phyloP scores from a whole-genome alignment of 805 yeast genomes.

The Candida yuanshanica region DNA sequence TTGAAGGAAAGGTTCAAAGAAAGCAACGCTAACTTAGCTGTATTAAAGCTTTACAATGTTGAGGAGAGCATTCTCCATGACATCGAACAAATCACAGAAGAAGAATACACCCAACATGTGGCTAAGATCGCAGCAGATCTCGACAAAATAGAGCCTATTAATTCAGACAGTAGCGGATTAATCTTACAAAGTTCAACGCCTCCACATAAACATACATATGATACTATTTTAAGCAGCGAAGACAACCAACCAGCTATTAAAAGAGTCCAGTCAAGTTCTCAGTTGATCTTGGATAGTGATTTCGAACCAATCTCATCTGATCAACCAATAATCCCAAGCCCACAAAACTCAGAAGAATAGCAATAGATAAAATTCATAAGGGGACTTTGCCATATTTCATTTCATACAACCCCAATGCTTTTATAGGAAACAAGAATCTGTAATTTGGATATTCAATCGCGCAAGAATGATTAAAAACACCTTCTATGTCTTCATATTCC shows the following conservation, averaged over 20 bases:
- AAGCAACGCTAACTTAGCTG: not conserved
- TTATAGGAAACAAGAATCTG: conserved; percentile 81
- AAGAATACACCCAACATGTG: not conserved
- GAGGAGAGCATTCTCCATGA: not conserved
- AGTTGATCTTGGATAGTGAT: not conserved
- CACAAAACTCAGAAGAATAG: not conserved
- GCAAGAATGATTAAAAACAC: conserved; percentile 91
- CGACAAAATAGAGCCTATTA: not conserved
- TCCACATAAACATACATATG: not conserved
- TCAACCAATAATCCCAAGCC: conserved; percentile 9
- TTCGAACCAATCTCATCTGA: conserved; percentile 7
- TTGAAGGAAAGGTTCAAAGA: too few relatives aligned
- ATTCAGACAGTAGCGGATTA: not conserved
- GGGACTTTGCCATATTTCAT: conserved; percentile 14
- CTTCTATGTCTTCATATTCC: conserved; percentile 81
- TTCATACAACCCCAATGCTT: conserved; percentile 78
- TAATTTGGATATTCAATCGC: conserved; percentile 96
- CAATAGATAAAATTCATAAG: not conserved
- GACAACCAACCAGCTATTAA: not conserved
- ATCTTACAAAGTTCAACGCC: not conserved
- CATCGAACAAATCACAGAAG: conserved; percentile 1
- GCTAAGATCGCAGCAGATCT: not conserved
- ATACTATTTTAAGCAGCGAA: not conserved
- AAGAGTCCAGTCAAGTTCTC: not conserved
- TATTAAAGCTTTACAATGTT: not conserved